A percentile compares a stretch with the other conserved stretches of the same genome.
phyloP scores from a whole-genome alignment of 768 basidiomycete genomes.

The Leucosporidium scottii region DNA sequence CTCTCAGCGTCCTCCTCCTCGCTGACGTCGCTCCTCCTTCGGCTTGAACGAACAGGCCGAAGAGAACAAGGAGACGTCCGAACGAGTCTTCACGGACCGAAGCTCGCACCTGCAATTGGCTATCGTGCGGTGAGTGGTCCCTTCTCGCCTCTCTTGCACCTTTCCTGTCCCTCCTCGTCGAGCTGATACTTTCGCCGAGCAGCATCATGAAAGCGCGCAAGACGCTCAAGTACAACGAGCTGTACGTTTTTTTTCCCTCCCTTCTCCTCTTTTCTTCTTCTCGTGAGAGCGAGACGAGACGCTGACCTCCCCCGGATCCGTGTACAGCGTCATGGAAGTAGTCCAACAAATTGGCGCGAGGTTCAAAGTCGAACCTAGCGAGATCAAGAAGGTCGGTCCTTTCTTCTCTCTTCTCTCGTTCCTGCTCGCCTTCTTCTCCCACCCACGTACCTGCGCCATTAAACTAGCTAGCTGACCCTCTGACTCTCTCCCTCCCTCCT shows the following conservation, averaged over 20 bases:
- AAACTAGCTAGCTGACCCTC: too few relatives aligned
- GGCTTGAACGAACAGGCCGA: constrained; percentile 70
- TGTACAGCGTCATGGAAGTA: constrained; percentile 56
- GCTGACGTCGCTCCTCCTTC: not conserved
- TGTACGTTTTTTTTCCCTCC: constrained; percentile 40
- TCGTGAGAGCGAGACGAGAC: too few relatives aligned
- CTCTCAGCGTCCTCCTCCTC: not conserved
- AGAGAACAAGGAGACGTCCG: constrained; percentile 74
- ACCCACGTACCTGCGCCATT: too few relatives aligned
- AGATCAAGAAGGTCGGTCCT: constrained; percentile 64
- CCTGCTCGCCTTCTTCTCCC: not conserved
- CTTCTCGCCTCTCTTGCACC: too few relatives aligned
- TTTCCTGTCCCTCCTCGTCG: not conserved
- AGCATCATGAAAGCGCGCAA: constrained; percentile 56
- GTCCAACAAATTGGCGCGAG: constrained; percentile 80
- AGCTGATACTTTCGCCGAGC: not conserved
- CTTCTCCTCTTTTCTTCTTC: not conserved
- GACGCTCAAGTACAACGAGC: constrained; percentile 66
- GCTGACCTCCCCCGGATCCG: too few relatives aligned
- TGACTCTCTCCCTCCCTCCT: too few relatives aligned
- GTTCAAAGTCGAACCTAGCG: constrained; percentile 73
- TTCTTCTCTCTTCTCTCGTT: not conserved
- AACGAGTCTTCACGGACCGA: constrained; percentile 77
- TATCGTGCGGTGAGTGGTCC: constrained; percentile 62
- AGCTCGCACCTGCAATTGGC: constrained; percentile 82